Evolutionary conservation across 257 asterid species (phyloP).

Genomic region (Solanum bulbocastanum): DNA sequence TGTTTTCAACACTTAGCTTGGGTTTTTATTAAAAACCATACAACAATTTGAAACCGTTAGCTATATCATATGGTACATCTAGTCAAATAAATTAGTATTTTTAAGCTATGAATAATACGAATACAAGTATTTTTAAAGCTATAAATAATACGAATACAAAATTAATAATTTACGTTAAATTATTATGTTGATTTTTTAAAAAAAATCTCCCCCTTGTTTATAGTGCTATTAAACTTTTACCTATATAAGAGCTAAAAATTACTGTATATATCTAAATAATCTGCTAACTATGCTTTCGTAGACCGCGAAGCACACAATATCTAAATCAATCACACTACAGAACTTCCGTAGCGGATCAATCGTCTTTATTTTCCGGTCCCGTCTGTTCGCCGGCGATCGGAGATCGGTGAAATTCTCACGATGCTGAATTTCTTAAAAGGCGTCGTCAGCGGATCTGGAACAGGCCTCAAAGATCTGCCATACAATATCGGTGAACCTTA

Average conservation of each 20-base stretch:
- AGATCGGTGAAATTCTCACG: not conserved
- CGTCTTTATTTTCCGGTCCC: not conserved
- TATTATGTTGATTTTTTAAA: too few species aligned
- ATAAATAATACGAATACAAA: too few species aligned
- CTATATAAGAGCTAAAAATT: not conserved
- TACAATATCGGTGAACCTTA: slow-evolving; percentile 94
- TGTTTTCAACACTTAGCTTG: too few species aligned
- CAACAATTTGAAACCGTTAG: too few species aligned
- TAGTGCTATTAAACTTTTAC: not conserved
- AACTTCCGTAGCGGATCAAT: not conserved
- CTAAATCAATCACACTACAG: not conserved
- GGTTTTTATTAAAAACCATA: too few species aligned
- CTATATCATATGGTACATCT: too few species aligned
- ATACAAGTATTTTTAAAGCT: too few species aligned
- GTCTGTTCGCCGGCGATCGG: not conserved
- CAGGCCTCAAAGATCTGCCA: slow-evolving; percentile 96
- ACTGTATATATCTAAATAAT: not conserved
- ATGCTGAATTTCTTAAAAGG: slow-evolving; percentile 93
- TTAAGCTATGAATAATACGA: too few species aligned
- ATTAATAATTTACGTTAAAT: too few species aligned
- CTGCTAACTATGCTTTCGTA: not conserved
- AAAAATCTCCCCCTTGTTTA: not conserved
- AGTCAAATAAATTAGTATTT: too few species aligned
- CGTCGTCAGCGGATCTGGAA: slow-evolving; percentile 87
- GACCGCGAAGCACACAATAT: not conserved